Percentiles rank a stretch among this genome's conserved stretches.
Evolutionary conservation across 2,329 filamentous ascomycete genomes (phyloP).

Genomic region (Hymenoscyphus linearis): DNA sequence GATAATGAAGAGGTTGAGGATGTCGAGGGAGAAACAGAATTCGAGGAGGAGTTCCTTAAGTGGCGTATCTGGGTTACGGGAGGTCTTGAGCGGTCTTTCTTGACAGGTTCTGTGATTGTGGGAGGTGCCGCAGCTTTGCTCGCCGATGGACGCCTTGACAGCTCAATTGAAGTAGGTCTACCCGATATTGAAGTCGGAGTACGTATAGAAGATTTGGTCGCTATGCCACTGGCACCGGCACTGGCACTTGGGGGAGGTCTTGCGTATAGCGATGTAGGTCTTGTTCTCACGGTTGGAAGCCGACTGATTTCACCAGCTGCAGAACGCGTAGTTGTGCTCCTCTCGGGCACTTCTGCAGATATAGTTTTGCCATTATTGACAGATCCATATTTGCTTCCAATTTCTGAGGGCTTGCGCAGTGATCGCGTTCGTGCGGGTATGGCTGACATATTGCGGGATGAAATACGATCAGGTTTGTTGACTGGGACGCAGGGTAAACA

Average conservation of each 20-base stretch:
- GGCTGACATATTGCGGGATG: constrained; percentile 18
- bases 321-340: constrained; percentile 3
- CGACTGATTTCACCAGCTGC: constrained; percentile 20
- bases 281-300: constrained; percentile 25
- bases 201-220: constrained; percentile 23
- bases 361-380: neutral
- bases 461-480: neutral
- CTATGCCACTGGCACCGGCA: constrained; percentile 10
- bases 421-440: constrained; percentile 26
- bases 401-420: constrained; percentile 24
- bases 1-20: constrained; percentile 8
- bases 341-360: constrained; percentile 6
- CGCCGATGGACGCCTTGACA: constrained; percentile 24
- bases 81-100: constrained; percentile 28
- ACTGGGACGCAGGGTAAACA: neutral
- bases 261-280: constrained; percentile 19
- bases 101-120: constrained; percentile 19
- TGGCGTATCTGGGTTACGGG: constrained; percentile 25
- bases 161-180: constrained; percentile 16
- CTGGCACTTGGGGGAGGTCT: constrained; percentile 21
- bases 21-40: constrained; percentile 10
- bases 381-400: constrained; percentile 8
- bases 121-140: constrained; percentile 9
- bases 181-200: constrained; percentile 21
- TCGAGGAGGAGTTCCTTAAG: constrained; percentile 25